Percentiles rank a stretch among this genome's conserved stretches.
phyloP scores from a whole-genome alignment of 768 basidiomycete species.

The Lentinula raphanica region DNA sequence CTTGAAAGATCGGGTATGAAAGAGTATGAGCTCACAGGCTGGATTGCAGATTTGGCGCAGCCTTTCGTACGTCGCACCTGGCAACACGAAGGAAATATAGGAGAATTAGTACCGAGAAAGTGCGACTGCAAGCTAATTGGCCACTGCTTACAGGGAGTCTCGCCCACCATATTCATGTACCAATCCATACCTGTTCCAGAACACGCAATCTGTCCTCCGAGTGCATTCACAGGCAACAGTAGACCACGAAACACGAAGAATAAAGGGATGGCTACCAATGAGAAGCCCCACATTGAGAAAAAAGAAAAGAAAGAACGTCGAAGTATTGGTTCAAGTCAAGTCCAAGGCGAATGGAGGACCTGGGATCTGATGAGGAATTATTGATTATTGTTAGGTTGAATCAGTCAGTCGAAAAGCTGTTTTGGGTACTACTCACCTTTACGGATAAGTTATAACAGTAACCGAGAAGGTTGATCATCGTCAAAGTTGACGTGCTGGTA shows the following conservation, averaged over 20 bases:
- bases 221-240: neutral
- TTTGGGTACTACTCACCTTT: neutral
- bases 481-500: neutral
- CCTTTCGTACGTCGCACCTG: constrained; percentile 20
- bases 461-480: neutral
- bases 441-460: too few species aligned
- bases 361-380: too few species aligned
- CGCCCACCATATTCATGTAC: constrained; percentile 21
- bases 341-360: neutral
- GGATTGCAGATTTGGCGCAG: constrained; percentile 21
- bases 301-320: neutral
- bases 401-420: neutral
- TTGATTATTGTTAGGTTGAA: too few species aligned
- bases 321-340: neutral
- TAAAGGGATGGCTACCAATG: too few species aligned
- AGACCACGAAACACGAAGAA: neutral
- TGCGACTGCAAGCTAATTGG: too few species aligned
- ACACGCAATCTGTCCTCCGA: constrained; percentile 17
- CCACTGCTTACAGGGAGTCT: constrained; percentile 20
- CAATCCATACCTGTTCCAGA: constrained; percentile 17
- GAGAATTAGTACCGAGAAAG: too few species aligned
- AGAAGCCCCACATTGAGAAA: neutral
- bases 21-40: constrained; percentile 12
- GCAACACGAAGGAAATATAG: too few species aligned
- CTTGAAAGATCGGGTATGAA: neutral